Base-by-base conservation (phyloP, 352 stramenopile genomes). In the Thraustotheca clavata region DNA sequence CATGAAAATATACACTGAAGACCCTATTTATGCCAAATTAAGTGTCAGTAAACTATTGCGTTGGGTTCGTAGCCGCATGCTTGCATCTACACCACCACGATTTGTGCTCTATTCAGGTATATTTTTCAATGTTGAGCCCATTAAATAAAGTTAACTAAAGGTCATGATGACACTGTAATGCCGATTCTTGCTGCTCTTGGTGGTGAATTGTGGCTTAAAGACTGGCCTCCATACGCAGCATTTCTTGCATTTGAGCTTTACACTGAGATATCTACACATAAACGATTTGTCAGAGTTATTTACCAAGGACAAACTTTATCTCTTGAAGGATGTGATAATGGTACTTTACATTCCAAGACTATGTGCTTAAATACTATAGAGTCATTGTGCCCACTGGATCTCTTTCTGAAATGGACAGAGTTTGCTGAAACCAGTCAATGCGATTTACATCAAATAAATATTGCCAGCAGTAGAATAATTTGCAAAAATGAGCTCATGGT, bases 81-180 rank as follows among this genome's bases (percentile, higher is more conserved):
- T 43, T 12, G 31, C 34, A 4, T 4, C 1, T 3, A 14, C n/a
- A 2, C n/a, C n/a, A 0, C 29, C 52, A 18, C 24, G 6, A 14
- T 61, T 61, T 61, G 52, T 32, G 14, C 36, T 61, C 7, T 61
- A 61, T 27, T 61, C 52, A 16, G 52, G 52, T 61, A 61, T 4
- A 34, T 2, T 12, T 1, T 41, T 18, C 49, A 16, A 26, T 24
- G 34, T 61, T 7, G 4, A 59, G 18, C 27, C 27, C 8, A 52
- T 14, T 49, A 12, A 43, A 20, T 43, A n/a, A 49, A 38, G 27
- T 22, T n/a, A 61, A 1, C 46, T 26, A 0, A 49, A 61, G 52
- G 52, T 39, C 52, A 61, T 32, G 52, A 61, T 39, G 52, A 61
- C 31, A 61, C 52, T 22, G 52, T 61, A 20, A 61, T 61, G 52